These are phyloP conservation scores for Carex parvula DNA, from an alignment of 176 grass and related monocot species.

Conservation along the genomic window DNA sequence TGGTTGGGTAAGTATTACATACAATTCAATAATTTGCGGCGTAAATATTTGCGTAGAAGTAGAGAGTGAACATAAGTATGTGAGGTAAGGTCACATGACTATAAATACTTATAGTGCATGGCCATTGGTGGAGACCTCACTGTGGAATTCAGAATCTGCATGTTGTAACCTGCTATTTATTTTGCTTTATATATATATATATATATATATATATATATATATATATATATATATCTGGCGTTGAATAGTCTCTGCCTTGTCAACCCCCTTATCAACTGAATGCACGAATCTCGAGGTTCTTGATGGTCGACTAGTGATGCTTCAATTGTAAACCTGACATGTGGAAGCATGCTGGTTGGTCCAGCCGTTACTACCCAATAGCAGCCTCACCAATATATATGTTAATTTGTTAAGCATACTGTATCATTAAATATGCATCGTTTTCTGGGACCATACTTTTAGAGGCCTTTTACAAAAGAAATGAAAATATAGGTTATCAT, in stretches of 20 bases:
- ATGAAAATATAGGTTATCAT: background rate
- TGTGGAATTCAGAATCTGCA: conserved; percentile 13
- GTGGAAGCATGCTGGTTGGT: conserved; percentile 4
- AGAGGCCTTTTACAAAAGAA: too few relatives aligned
- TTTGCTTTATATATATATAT: background rate
- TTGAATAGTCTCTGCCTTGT: background rate
- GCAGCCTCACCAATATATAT: background rate
- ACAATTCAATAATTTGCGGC: too few relatives aligned
- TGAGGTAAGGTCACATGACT: background rate
- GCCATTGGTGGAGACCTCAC: conserved; percentile 4
- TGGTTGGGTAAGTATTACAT: too few relatives aligned
- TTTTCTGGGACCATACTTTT: background rate
- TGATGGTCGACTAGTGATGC: background rate
- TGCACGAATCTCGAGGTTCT: background rate
- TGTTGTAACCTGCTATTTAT: background rate
- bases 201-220: background rate
- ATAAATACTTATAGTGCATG: background rate
- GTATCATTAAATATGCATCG: background rate
- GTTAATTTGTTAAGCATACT: background rate
- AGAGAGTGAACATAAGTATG: background rate
- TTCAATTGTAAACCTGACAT: background rate
- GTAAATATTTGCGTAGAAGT: background rate
- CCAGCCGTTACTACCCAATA: background rate
- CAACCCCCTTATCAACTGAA: background rate
- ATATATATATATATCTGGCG: background rate